A percentile compares a stretch with the other conserved stretches of the same genome.
Evolutionary conservation across 2,329 filamentous ascomycete species (phyloP).

Genomic region (Colletotrichum graminicola): DNA sequence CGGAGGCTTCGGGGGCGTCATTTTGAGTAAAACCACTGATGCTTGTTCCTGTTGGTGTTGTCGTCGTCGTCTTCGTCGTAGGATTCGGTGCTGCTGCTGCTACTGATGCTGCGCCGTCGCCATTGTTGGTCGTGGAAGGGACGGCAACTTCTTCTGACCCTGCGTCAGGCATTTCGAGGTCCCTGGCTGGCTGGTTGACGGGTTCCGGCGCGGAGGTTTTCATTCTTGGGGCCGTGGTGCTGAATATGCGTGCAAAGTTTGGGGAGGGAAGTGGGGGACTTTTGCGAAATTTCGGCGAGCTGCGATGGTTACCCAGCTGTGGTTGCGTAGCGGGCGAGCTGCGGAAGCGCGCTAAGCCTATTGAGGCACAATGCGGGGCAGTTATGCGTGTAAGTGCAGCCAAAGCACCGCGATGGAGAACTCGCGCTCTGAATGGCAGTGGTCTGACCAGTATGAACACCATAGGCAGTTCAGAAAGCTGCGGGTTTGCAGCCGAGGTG

Average conservation of each 20-base stretch:
- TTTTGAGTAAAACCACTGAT: conserved; percentile 7
- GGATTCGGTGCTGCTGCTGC: neutral
- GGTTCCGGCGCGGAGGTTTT: conserved; percentile 9
- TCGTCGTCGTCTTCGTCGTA: neutral
- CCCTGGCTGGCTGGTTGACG: conserved; percentile 7
- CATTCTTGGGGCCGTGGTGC: conserved; percentile 22
- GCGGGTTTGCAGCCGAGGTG: neutral
- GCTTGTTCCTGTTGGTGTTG: neutral
- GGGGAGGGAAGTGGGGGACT: conserved; percentile 35
- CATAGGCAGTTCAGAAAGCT: neutral
- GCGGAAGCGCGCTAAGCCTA: conserved; percentile 20
- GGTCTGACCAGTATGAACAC: conserved; percentile 12
- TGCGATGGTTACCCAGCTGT: conserved; percentile 22
- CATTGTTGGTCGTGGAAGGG: conserved; percentile 16
- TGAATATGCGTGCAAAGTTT: conserved; percentile 24
- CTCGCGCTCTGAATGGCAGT: conserved; percentile 30
- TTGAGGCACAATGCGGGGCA: conserved; percentile 15
- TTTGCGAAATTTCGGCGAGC: conserved; percentile 39
- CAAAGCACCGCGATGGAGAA: neutral
- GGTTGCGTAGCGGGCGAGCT: conserved; percentile 21
- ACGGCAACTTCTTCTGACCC: neutral
- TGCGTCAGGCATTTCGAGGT: conserved; percentile 19
- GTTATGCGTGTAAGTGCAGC: neutral
- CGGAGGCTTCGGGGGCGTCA: conserved; percentile 15
- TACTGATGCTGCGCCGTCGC: conserved; percentile 1